phyloP scores from a whole-genome alignment of 495 filamentous ascomycete species.

The Daldinia vernicosa region DNA sequence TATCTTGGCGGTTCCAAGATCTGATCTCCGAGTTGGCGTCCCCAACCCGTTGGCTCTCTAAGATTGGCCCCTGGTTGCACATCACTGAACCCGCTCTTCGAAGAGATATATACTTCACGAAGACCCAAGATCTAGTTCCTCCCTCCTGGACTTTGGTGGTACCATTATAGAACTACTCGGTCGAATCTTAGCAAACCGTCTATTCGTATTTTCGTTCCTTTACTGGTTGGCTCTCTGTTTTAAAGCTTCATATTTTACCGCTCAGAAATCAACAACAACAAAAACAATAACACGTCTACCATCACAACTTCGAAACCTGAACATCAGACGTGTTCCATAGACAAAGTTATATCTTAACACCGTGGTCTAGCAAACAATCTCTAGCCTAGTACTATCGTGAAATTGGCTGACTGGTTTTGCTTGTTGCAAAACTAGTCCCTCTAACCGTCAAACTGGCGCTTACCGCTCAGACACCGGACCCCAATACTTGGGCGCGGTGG shows the following conservation, averaged over 20 bases:
- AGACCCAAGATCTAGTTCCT: slow-evolving; percentile 6
- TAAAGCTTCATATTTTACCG: slow-evolving; percentile 24
- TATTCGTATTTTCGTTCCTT: slow-evolving; percentile 9
- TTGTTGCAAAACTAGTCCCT: slow-evolving; percentile 23
- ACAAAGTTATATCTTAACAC: background rate
- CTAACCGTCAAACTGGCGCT: slow-evolving; percentile 50
- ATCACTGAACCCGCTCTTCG: slow-evolving; percentile 31
- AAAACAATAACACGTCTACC: background rate
- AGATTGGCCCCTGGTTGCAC: slow-evolving; percentile 40
- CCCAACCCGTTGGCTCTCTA: slow-evolving; percentile 39
- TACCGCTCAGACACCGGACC: slow-evolving; percentile 46
- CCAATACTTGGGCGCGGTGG: slow-evolving; percentile 55
- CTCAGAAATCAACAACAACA: background rate
- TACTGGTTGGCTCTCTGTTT: slow-evolving; percentile 36
- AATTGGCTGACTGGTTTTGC: slow-evolving; percentile 31
- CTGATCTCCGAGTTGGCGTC: slow-evolving; percentile 30
- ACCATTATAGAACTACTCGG: slow-evolving; percentile 12
- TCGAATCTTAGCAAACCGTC: slow-evolving; percentile 18
- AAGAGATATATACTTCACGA: slow-evolving; percentile 39
- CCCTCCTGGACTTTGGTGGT: slow-evolving; percentile 1
- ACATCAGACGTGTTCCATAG: background rate
- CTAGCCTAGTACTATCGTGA: slow-evolving; percentile 12
- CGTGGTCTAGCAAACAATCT: background rate
- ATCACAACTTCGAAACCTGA: background rate
- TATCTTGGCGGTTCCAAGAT: slow-evolving; percentile 40